These are phyloP conservation scores for Tephrocybe sp. DNA, from an alignment of 768 basidiomycete species.

Conservation along the genomic window DNA sequence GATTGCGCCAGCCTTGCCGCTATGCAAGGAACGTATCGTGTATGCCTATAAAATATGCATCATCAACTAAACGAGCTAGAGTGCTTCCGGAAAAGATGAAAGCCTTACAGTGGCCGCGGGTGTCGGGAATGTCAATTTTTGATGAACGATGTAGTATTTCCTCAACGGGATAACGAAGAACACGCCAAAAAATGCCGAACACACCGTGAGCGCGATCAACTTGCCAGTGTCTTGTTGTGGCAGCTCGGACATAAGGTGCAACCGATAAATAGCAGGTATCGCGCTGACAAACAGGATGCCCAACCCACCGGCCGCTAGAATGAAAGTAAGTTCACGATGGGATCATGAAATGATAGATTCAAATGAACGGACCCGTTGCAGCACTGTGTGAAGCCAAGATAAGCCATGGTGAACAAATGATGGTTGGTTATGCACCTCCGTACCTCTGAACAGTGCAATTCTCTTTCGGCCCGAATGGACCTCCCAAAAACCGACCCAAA, in stretches of 20 bases:
- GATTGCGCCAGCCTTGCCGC: conserved; percentile 44
- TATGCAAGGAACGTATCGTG: conserved; percentile 60
- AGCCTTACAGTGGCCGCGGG: conserved; percentile 54
- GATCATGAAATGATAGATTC: conserved; percentile 13
- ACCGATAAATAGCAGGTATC: conserved; percentile 59
- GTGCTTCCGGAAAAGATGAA: background rate
- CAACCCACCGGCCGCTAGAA: conserved; percentile 49
- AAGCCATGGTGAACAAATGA: background rate
- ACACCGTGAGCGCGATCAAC: conserved; percentile 52
- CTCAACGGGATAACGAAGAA: conserved; percentile 67
- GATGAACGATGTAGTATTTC: conserved; percentile 60
- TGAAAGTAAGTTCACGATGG: background rate
- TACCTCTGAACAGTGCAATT: conserved; percentile 60
- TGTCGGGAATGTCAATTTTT: conserved; percentile 63
- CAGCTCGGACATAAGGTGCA: conserved; percentile 41
- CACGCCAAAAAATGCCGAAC: conserved; percentile 58
- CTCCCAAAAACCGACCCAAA: conserved; percentile 45
- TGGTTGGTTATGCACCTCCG: conserved; percentile 5
- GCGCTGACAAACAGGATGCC: conserved; percentile 60
- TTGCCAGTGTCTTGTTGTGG: conserved; percentile 53
- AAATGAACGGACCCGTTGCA: conserved; percentile 39
- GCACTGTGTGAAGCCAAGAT: conserved; percentile 30
- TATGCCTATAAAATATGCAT: no score
- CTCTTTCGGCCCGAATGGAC: conserved; percentile 63
- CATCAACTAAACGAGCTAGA: no score